A percentile compares a stretch with the other conserved stretches of the same genome.
Evolutionary conservation across 768 basidiomycete genomes (phyloP).

Genomic region (Boletus sensibilis): DNA sequence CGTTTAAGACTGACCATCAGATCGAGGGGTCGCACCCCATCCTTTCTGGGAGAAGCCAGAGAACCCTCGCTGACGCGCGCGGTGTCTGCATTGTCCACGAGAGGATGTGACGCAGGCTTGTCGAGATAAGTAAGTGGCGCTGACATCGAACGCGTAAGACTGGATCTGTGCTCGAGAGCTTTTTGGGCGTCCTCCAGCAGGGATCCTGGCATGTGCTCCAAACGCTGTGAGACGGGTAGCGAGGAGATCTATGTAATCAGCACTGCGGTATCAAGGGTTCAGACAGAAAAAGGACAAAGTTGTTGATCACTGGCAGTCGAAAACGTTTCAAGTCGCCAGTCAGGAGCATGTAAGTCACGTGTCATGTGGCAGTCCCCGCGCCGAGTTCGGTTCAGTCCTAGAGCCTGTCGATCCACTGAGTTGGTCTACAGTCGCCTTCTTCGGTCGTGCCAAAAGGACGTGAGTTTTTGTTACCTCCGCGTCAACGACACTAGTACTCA

Average conservation of each 20-base stretch:
- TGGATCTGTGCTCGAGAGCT: not conserved
- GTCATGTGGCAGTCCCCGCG: not conserved
- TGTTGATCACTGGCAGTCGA: not conserved
- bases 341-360: conserved; percentile 7
- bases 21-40: conserved; percentile 44
- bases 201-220: not conserved
- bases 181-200: not conserved
- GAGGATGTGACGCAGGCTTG: conserved; percentile 9
- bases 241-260: not conserved
- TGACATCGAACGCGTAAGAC: conserved; percentile 9
- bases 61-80: conserved; percentile 3
- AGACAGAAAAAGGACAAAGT: not conserved
- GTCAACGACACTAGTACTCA: not conserved
- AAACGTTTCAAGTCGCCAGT: not conserved
- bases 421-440: not conserved
- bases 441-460: not conserved
- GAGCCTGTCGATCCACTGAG: too few species aligned
- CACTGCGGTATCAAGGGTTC: not conserved
- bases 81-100: conserved; percentile 2
- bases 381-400: not conserved
- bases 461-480: not conserved
- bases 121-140: conserved; percentile 5
- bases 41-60: conserved; percentile 3
- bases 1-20: conserved; percentile 61
- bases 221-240: not conserved